Conservation (phyloP, 2,329 filamentous ascomycete genomes). For the Neurospora crassa region DNA sequence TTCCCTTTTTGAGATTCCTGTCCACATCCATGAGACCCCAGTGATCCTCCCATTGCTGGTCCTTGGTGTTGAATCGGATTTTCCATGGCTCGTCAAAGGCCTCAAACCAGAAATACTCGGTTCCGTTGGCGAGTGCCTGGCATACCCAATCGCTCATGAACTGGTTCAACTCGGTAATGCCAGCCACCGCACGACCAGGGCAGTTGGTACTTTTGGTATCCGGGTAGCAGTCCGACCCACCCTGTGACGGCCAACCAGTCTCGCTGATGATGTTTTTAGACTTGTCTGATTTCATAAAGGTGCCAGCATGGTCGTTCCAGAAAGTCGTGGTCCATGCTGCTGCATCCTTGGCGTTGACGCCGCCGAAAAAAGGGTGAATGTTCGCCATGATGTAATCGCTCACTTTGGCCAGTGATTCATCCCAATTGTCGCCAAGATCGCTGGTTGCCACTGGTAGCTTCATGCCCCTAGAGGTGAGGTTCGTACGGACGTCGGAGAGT, state of each 20-base stretch:
- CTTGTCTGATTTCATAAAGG: conserved; percentile 52
- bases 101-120: conserved; percentile 95
- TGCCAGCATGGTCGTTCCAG: conserved; percentile 62
- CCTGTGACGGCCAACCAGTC: conserved; percentile 80
- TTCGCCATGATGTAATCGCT: conserved; percentile 94
- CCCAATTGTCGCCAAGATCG: conserved; percentile 87
- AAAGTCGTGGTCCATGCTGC: conserved; percentile 76
- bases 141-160: conserved; percentile 86
- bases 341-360: conserved; percentile 57
- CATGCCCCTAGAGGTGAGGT: conserved; percentile 58
- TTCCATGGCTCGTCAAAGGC: conserved; percentile 98
- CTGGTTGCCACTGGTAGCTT: conserved; percentile 74
- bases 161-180: conserved; percentile 70
- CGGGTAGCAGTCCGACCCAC: conserved; percentile 67
- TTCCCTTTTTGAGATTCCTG: conserved; percentile 71
- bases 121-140: conserved; percentile 66
- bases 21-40: conserved; percentile 88
- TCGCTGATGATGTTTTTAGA: conserved; percentile 75
- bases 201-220: conserved; percentile 41
- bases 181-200: conserved; percentile 61
- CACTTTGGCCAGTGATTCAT: conserved; percentile 51
- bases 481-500: conserved; percentile 58
- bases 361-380: conserved; percentile 92
- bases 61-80: conserved; percentile 55
- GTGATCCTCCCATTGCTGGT: conserved; percentile 83